Evolutionary conservation across 176 grass and related monocot genomes (phyloP).

Genomic region (Coix lacrymajobi): DNA sequence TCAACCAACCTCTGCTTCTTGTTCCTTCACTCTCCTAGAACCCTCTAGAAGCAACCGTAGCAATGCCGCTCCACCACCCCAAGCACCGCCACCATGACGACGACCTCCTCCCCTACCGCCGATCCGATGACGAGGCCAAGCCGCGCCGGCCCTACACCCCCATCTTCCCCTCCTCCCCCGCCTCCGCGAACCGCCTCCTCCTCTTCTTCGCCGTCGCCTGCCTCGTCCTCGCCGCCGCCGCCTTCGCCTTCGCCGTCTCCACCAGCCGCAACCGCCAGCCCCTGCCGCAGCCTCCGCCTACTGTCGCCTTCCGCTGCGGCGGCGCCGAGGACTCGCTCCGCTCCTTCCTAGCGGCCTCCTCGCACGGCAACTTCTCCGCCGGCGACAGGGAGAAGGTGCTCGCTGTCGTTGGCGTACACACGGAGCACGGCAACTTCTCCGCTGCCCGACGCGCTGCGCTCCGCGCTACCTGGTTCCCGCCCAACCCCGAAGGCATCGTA

Average conservation of each 20-base stretch:
- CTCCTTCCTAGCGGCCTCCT: slow-evolving; percentile 47
- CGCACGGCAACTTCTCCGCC: slow-evolving; percentile 19
- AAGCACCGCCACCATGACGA: slow-evolving; percentile 44
- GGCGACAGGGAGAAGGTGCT: slow-evolving; percentile 65
- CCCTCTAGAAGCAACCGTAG: slow-evolving; percentile 23
- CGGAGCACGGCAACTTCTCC: slow-evolving; percentile 41
- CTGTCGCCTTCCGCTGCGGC: slow-evolving; percentile 67
- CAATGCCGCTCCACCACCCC: slow-evolving; percentile 60
- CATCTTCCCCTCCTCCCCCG: neutral
- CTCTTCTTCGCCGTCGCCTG: slow-evolving; percentile 53
- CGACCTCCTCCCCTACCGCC: slow-evolving; percentile 25
- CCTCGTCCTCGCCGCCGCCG: slow-evolving; percentile 47
- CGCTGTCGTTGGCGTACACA: slow-evolving; percentile 77
- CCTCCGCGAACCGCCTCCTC: slow-evolving; percentile 31
- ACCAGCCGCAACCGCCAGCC: slow-evolving; percentile 22
- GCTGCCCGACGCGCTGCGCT: slow-evolving; percentile 58
- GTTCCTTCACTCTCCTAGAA: neutral
- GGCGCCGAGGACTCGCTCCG: slow-evolving; percentile 73
- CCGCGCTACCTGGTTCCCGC: slow-evolving; percentile 85
- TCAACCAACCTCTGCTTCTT: neutral
- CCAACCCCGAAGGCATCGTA: slow-evolving; percentile 68
- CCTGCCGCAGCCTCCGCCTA: slow-evolving; percentile 9
- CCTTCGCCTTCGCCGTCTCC: slow-evolving; percentile 48
- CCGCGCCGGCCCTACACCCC: slow-evolving; percentile 42
- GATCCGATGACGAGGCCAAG: slow-evolving; percentile 61